Percentiles rank a stretch among this genome's conserved stretches.
These are phyloP conservation scores for Globomyces pollinis-pini DNA, from an alignment of 192 early-diverging fungal species.

Conservation along the genomic window DNA sequence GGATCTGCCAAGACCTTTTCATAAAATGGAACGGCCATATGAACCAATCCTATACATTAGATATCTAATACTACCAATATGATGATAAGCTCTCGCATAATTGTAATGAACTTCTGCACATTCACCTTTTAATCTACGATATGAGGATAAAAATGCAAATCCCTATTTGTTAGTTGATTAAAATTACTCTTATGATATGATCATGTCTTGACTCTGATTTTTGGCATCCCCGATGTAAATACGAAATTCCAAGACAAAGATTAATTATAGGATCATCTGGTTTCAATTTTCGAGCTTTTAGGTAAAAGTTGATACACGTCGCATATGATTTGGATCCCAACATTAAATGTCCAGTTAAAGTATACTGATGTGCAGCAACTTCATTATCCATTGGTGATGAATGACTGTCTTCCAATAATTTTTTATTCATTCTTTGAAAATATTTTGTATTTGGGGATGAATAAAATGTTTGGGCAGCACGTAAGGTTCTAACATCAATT, in stretches of 20 bases:
- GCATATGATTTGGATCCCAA: background rate
- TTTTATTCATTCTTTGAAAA: too few species aligned
- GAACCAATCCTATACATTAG: slow-evolving; percentile 46
- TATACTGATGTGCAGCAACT: background rate
- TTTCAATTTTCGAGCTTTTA: slow-evolving; percentile 43
- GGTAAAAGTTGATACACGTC: slow-evolving; percentile 20
- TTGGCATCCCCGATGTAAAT: slow-evolving; percentile 60
- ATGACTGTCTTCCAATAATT: too few species aligned
- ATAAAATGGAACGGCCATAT: slow-evolving; percentile 85
- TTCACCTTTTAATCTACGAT: slow-evolving; percentile 37
- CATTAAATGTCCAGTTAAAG: background rate
- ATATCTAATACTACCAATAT: slow-evolving; percentile 41
- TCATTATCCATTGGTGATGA: background rate
- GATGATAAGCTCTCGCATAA: slow-evolving; percentile 81
- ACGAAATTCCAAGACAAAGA: slow-evolving; percentile 52
- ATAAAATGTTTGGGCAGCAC: background rate
- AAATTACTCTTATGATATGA: slow-evolving; percentile 47
- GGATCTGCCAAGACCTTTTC: slow-evolving; percentile 50
- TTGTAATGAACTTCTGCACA: slow-evolving; percentile 75
- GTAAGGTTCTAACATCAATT: background rate
- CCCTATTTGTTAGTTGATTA: slow-evolving; percentile 20
- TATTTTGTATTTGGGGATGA: background rate
- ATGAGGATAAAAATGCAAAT: slow-evolving; percentile 59
- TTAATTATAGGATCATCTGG: slow-evolving; percentile 65
- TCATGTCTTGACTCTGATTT: slow-evolving; percentile 62